phyloP scores from a whole-genome alignment of 1,284 basidiomycete genomes.

The Sphagnurus paluster region DNA sequence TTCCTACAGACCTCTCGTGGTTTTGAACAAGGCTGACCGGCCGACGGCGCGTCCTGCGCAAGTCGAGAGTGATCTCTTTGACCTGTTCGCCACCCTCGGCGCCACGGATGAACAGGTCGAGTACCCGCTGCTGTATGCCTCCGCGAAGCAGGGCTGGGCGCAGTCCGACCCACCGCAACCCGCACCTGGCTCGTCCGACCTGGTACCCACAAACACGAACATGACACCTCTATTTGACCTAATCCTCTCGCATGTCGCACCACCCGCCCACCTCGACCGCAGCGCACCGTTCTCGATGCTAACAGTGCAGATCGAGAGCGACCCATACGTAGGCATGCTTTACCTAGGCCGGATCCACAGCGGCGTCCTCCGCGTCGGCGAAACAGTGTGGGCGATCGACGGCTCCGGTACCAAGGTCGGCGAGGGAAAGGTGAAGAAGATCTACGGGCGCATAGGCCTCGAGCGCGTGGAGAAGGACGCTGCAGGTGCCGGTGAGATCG shows the following conservation, averaged over 20 bases:
- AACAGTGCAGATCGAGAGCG: conserved; percentile 45
- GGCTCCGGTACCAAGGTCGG: conserved; percentile 41
- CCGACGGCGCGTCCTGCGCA: conserved; percentile 40
- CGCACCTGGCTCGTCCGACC: conserved; percentile 9
- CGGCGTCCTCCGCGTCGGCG: conserved; percentile 37
- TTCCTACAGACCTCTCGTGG: conserved; percentile 39
- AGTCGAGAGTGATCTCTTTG: conserved; percentile 48
- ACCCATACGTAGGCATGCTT: conserved; percentile 45
- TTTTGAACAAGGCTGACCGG: conserved; percentile 48
- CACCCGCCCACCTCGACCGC: conserved; percentile 38
- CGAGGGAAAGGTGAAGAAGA: conserved; percentile 49
- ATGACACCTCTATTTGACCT: conserved; percentile 46
- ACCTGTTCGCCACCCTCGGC: conserved; percentile 47
- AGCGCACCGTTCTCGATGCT: conserved; percentile 46
- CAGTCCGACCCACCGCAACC: conserved; percentile 26
- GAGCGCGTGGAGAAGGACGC: conserved; percentile 40
- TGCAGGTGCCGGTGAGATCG: conserved; percentile 46
- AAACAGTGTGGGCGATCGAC: conserved; percentile 39
- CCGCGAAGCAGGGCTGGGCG: conserved; percentile 50
- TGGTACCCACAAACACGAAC: conserved; percentile 7
- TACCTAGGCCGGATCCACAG: conserved; percentile 47
- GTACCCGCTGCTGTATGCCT: conserved; percentile 48
- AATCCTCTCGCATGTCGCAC: conserved; percentile 41
- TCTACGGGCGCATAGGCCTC: conserved; percentile 38
- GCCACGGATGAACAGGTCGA: conserved; percentile 50